phyloP scores from a whole-genome alignment of 108 stramenopile species.

The Fragilaria radians region DNA sequence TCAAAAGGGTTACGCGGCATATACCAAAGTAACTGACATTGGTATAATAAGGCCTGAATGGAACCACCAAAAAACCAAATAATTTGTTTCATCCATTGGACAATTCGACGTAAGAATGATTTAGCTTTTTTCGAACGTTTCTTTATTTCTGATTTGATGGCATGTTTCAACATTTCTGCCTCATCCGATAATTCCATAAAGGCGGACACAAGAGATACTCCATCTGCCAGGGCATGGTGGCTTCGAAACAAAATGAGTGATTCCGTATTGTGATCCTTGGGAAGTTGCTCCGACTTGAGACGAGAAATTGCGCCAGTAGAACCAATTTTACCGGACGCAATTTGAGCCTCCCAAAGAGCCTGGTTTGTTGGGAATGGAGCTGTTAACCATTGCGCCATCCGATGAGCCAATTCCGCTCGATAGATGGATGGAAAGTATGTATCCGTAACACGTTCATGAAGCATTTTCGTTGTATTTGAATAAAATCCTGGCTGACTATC shows the following conservation, averaged over 20 bases:
- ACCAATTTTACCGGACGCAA: slow-evolving; percentile 44
- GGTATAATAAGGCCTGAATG: slow-evolving; percentile 46
- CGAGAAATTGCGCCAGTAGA: slow-evolving; percentile 44
- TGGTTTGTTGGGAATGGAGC: slow-evolving; percentile 50
- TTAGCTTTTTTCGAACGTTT: slow-evolving; percentile 25
- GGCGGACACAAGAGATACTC: slow-evolving; percentile 60
- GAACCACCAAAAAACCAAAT: slow-evolving; percentile 48
- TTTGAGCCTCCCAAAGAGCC: slow-evolving; percentile 42
- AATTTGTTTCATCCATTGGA: slow-evolving; percentile 35
- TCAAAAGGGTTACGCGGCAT: slow-evolving; percentile 51
- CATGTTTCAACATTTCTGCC: slow-evolving; percentile 51
- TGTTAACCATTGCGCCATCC: slow-evolving; percentile 49
- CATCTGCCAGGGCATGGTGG: slow-evolving; percentile 82
- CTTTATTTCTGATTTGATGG: slow-evolving; percentile 35
- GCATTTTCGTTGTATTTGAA: background rate
- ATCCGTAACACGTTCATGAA: slow-evolving; percentile 43
- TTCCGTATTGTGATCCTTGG: slow-evolving; percentile 27
- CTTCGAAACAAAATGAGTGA: slow-evolving; percentile 70
- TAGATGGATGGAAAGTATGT: slow-evolving; percentile 45
- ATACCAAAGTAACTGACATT: slow-evolving; percentile 33
- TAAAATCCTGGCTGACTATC: slow-evolving; percentile 22
- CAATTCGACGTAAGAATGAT: slow-evolving; percentile 18
- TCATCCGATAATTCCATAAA: slow-evolving; percentile 74
- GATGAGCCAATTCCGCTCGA: slow-evolving; percentile 51
- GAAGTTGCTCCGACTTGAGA: slow-evolving; percentile 19